phyloP scores from a whole-genome alignment of 2,329 filamentous ascomycete genomes.

The Claviceps pazoutovae region DNA sequence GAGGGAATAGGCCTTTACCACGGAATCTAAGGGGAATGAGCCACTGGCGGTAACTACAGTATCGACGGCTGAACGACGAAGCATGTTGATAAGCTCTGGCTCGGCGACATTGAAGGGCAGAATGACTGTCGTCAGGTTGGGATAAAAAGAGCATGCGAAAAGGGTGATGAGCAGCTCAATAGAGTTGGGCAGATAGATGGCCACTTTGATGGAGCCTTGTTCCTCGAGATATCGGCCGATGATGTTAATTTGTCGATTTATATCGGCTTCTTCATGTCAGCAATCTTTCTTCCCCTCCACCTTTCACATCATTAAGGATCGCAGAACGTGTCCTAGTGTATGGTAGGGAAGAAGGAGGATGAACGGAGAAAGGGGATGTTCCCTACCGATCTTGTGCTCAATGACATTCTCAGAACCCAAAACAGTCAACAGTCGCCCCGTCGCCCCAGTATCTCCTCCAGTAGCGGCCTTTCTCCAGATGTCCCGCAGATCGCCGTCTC shows the following conservation, averaged over 20 bases:
- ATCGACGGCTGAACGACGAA: constrained; percentile 62
- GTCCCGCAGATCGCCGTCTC: constrained; percentile 81
- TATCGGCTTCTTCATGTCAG: constrained; percentile 34
- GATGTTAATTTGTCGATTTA: constrained; percentile 77
- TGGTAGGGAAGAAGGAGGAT: neutral
- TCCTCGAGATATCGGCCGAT: constrained; percentile 66
- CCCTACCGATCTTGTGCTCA: constrained; percentile 52
- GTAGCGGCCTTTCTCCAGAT: constrained; percentile 66
- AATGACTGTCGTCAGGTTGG: constrained; percentile 64
- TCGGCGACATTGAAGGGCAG: constrained; percentile 70
- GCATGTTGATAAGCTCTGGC: constrained; percentile 54
- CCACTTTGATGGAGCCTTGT: constrained; percentile 61
- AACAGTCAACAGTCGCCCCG: constrained; percentile 65
- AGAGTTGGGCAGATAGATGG: constrained; percentile 86
- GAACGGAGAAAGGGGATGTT: neutral
- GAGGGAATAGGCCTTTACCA: constrained; percentile 53
- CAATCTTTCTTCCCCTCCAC: neutral
- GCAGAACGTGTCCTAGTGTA: neutral
- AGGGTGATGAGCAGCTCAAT: constrained; percentile 71
- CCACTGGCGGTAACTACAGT: constrained; percentile 75
- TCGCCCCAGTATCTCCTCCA: constrained; percentile 50
- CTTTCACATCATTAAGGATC: neutral
- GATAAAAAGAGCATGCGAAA: constrained; percentile 81
- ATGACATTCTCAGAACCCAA: constrained; percentile 60
- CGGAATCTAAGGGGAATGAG: constrained; percentile 64